phyloP scores from a whole-genome alignment of 2,329 filamentous ascomycete genomes.

The Rhytidhysteron rufulum region DNA sequence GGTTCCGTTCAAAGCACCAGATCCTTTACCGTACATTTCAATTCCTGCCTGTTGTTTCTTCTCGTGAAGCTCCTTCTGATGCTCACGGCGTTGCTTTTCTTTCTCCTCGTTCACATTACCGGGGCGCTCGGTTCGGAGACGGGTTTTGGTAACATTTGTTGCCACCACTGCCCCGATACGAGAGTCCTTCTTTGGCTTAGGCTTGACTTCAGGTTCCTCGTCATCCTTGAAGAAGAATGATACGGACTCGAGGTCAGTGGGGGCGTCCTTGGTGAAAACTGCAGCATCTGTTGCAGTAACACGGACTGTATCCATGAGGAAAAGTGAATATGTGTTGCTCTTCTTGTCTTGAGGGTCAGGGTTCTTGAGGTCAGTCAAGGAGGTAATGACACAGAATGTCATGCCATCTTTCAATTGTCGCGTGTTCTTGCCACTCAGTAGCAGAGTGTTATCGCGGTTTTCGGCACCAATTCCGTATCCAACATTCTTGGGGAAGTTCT shows the following conservation, averaged over 20 bases:
- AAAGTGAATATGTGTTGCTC: slow-evolving; percentile 81
- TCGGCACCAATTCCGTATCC: slow-evolving; percentile 93
- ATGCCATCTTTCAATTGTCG: slow-evolving; percentile 89
- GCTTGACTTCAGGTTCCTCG: slow-evolving; percentile 77
- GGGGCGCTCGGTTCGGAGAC: slow-evolving; percentile 85
- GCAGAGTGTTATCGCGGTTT: slow-evolving; percentile 75
- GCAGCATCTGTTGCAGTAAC: slow-evolving; percentile 74
- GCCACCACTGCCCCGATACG: slow-evolving; percentile 83
- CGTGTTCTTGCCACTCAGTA: slow-evolving; percentile 82
- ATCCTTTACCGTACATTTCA: slow-evolving; percentile 79
- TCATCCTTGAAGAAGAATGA: slow-evolving; percentile 99
- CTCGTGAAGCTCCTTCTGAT: slow-evolving; percentile 81
- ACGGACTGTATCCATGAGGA: slow-evolving; percentile 90
- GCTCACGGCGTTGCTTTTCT: slow-evolving; percentile 79
- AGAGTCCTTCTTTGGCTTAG: slow-evolving; percentile 79
- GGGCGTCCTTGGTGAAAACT: slow-evolving; percentile 90
- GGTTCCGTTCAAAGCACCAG: slow-evolving; percentile 79
- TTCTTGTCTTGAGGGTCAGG: slow-evolving; percentile 83
- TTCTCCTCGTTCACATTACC: slow-evolving; percentile 85
- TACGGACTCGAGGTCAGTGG: slow-evolving; percentile 85
- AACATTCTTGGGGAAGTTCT: slow-evolving; percentile 89
- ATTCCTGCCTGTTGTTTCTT: slow-evolving; percentile 91
- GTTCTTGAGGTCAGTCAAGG: slow-evolving; percentile 86
- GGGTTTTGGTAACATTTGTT: slow-evolving; percentile 92
- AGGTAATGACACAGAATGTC: slow-evolving; percentile 88